These are phyloP conservation scores for Exophiala viscosa DNA, from an alignment of 2,329 filamentous ascomycete species.

Conservation along the genomic window DNA sequence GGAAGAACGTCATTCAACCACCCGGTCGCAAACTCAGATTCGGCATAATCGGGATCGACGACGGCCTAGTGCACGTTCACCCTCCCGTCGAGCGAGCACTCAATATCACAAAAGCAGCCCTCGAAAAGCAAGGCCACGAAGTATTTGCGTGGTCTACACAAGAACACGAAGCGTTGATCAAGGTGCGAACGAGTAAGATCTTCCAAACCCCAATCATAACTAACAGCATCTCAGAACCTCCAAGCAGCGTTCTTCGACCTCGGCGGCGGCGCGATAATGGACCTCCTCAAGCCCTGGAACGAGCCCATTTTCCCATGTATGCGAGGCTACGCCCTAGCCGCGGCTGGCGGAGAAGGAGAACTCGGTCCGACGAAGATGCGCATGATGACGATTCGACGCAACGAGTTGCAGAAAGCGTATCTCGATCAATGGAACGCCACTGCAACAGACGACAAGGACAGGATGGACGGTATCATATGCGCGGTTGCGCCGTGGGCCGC, in stretches of 20 bases:
- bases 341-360: conserved; percentile 26
- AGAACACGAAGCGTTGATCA: conserved; percentile 33
- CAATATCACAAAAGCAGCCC: conserved; percentile 32
- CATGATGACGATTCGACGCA: conserved; percentile 30
- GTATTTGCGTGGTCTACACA: conserved; percentile 34
- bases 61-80: conserved; percentile 36
- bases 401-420: conserved; percentile 35
- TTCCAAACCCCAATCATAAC: background rate
- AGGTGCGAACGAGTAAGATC: conserved; percentile 8
- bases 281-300: conserved; percentile 27
- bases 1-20: conserved; percentile 33
- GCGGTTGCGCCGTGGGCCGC: conserved; percentile 36
- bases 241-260: conserved; percentile 28
- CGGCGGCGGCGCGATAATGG: conserved; percentile 29
- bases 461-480: conserved; percentile 37
- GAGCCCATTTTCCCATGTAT: conserved; percentile 31
- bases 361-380: conserved; percentile 32
- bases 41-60: conserved; percentile 37
- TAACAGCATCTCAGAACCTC: conserved; percentile 28
- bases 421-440: conserved; percentile 37
- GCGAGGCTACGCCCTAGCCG: conserved; percentile 25
- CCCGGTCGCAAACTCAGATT: conserved; percentile 36
- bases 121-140: conserved; percentile 37
- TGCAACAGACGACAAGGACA: conserved; percentile 29
- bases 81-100: conserved; percentile 39